phyloP scores from a whole-genome alignment of 1,139 yeast genomes.

The Candida anutae region DNA sequence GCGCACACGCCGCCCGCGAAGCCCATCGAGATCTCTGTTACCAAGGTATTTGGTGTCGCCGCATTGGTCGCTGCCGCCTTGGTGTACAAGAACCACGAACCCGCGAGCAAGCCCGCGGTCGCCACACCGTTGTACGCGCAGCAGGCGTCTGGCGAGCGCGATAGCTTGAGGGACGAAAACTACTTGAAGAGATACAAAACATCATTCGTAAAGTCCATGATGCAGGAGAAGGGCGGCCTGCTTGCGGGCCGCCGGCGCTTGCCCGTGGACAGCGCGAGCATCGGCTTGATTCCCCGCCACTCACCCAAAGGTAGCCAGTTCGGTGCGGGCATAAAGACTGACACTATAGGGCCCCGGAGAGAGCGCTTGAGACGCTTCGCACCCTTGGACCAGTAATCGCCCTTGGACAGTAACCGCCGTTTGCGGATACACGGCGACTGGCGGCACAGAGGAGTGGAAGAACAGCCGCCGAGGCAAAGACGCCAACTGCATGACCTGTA shows the following conservation, averaged over 20 bases:
- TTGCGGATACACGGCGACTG: too few species aligned
- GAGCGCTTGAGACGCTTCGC: constrained; percentile 37
- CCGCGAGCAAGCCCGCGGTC: constrained; percentile 30
- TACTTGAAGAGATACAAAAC: constrained; percentile 33
- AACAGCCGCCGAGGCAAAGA: too few species aligned
- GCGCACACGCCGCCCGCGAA: constrained; percentile 21
- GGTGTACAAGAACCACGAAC: constrained; percentile 31
- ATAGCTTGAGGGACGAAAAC: constrained; percentile 29
- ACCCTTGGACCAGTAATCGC: constrained; percentile 18
- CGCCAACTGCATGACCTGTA: too few species aligned
- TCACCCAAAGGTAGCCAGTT: constrained; percentile 35
- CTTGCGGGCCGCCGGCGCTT: constrained; percentile 38
- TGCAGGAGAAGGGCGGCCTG: constrained; percentile 42
- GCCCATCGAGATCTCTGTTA: constrained; percentile 30
- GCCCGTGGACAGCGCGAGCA: constrained; percentile 19
- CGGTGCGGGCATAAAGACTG: constrained; percentile 41
- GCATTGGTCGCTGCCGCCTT: constrained; percentile 32
- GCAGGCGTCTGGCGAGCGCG: constrained; percentile 25
- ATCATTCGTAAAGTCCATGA: constrained; percentile 35
- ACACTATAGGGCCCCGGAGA: constrained; percentile 40
- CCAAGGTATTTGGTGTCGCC: constrained; percentile 37
- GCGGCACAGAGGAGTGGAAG: too few species aligned
- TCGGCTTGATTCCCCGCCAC: constrained; percentile 35
- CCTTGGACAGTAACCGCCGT: too few species aligned
- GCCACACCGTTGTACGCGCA: constrained; percentile 33